phyloP scores from a whole-genome alignment of 352 stramenopile genomes.

The Phytophthora chlamydospora region DNA sequence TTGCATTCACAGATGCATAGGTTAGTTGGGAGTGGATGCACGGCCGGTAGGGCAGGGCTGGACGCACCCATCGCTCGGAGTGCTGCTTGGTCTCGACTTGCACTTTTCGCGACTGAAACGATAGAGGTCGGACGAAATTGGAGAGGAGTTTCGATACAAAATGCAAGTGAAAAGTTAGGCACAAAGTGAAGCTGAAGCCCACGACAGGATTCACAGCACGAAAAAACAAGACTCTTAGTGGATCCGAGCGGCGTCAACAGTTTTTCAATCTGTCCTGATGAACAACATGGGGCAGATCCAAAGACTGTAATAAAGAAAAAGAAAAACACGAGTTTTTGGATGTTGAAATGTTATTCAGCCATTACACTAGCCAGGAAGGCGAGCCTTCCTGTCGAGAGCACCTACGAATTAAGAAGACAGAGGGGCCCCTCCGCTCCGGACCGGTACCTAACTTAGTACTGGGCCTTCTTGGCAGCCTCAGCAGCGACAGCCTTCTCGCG shows the following conservation, averaged over 20 bases:
- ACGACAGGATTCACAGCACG: constrained; percentile 16
- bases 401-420: constrained; percentile 27
- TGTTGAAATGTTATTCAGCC: constrained; percentile 49
- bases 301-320: too few relatives aligned
- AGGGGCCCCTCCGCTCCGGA: constrained; percentile 9
- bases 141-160: constrained; percentile 34
- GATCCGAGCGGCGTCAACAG: too few relatives aligned
- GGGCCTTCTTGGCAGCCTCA: constrained; percentile 99
- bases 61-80: constrained; percentile 23
- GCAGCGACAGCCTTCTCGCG: constrained; percentile 96
- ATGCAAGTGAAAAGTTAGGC: constrained; percentile 19
- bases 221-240: too few relatives aligned
- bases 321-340: constrained; percentile 3
- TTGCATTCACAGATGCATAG: background rate
- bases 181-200: constrained; percentile 2
- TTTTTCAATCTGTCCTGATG: too few relatives aligned
- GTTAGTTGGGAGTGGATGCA: constrained; percentile 1
- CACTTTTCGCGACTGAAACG: constrained; percentile 25
- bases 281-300: too few relatives aligned
- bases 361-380: constrained; percentile 37
- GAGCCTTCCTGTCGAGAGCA: constrained; percentile 32
- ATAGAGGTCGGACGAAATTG: constrained; percentile 34
- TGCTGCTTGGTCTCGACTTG: background rate
- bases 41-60: background rate
- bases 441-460: constrained; percentile 83